Percentiles rank a stretch among this genome's conserved stretches.
phyloP scores from a whole-genome alignment of 177 flowering plant species.

The Vitis hybrid region DNA sequence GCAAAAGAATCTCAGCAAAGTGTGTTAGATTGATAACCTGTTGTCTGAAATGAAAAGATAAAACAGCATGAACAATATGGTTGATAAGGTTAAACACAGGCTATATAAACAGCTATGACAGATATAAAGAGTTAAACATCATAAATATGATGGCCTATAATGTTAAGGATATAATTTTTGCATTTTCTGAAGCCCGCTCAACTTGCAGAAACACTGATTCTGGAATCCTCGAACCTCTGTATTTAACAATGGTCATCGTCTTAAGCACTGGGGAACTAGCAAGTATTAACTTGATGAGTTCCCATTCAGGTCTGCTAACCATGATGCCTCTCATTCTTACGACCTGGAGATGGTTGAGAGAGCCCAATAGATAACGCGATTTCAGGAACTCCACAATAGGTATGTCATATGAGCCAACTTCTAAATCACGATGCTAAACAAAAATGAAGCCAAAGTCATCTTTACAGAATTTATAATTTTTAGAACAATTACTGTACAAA shows the following conservation, averaged over 20 bases:
- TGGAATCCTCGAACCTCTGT: slow-evolving; percentile 3
- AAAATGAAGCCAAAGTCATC: not conserved
- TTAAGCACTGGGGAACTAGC: slow-evolving; percentile 15
- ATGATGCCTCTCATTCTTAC: slow-evolving; percentile 1
- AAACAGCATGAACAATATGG: no score
- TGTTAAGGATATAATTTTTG: slow-evolving; percentile 6
- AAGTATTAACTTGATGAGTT: slow-evolving; percentile 14
- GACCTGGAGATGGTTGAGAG: not conserved
- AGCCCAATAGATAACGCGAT: not conserved
- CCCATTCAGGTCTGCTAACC: not conserved
- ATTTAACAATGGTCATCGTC: slow-evolving; percentile 6
- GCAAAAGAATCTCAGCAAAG: no score
- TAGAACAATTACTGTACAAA: no score
- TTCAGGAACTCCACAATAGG: slow-evolving; percentile 3
- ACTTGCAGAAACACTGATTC: slow-evolving; percentile 1
- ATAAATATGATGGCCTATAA: not conserved
- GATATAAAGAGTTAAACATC: not conserved
- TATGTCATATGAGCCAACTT: not conserved
- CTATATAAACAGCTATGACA: not conserved
- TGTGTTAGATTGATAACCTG: no score
- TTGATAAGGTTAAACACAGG: not conserved
- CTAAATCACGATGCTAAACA: no score
- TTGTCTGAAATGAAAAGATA: no score
- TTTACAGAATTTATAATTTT: not conserved
- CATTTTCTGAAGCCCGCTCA: slow-evolving; percentile 11